Percentiles rank a stretch among this genome's conserved stretches.
Evolutionary conservation across 805 yeast genomes (phyloP).

Genomic region (Millerozyma acaciae): DNA sequence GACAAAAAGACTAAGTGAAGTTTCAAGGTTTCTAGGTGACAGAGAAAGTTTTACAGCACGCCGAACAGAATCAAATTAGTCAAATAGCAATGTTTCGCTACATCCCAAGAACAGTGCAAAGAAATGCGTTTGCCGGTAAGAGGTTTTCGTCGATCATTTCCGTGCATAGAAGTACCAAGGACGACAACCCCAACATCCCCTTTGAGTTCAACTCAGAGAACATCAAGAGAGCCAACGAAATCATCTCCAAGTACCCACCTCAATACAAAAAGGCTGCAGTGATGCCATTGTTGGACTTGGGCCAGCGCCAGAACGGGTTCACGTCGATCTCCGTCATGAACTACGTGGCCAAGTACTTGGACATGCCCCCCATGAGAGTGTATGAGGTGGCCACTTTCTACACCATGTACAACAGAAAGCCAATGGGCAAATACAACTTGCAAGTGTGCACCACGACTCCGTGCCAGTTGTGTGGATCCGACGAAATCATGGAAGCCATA

Average conservation of each 20-base stretch:
- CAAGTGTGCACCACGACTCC: constrained; percentile 91
- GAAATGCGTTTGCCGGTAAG: constrained; percentile 10
- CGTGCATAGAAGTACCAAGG: constrained; percentile 70
- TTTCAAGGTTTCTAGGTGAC: no score
- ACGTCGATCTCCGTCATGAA: constrained; percentile 86
- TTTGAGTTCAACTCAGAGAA: constrained; percentile 72
- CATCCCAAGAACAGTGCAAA: constrained; percentile 5
- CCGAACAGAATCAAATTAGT: neutral
- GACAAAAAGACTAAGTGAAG: no score
- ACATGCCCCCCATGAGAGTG: constrained; percentile 92
- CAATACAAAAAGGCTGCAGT: constrained; percentile 85
- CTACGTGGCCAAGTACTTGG: constrained; percentile 78
- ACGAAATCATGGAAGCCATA: constrained; percentile 70
- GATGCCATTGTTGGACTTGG: constrained; percentile 83
- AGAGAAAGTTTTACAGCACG: no score
- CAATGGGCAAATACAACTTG: constrained; percentile 79
- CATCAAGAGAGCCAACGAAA: constrained; percentile 61
- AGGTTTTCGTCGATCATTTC: constrained; percentile 42
- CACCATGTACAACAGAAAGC: constrained; percentile 84
- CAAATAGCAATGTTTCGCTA: constrained; percentile 6
- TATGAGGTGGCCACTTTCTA: constrained; percentile 90
- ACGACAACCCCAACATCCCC: constrained; percentile 62
- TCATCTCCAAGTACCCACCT: constrained; percentile 76
- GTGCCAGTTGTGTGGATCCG: constrained; percentile 81
- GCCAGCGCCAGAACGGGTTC: constrained; percentile 84